A percentile compares a stretch with the other conserved stretches of the same genome.
Conservation (phyloP, 257 asterid genomes). For the Datura wrightii region DNA sequence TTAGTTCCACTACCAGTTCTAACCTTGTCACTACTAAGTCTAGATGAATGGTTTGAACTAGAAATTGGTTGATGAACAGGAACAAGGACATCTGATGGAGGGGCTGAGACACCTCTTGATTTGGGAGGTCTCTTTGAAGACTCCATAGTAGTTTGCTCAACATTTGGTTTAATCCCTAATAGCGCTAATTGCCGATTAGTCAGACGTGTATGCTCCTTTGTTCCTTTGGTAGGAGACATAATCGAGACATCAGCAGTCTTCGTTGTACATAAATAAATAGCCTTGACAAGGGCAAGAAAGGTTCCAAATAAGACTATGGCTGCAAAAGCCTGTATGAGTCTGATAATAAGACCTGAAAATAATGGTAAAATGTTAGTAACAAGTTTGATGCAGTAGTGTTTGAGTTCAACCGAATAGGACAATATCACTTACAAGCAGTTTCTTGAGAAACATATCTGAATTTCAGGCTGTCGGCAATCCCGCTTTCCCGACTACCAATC, state of each 20-base stretch:
- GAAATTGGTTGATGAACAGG: constrained; percentile 79
- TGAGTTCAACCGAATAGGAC: neutral
- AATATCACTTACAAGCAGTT: constrained; percentile 64
- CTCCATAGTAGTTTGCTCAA: constrained; percentile 49
- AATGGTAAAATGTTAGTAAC: constrained; percentile 29
- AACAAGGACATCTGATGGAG: constrained; percentile 67
- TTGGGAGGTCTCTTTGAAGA: constrained; percentile 76
- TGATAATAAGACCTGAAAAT: constrained; percentile 60
- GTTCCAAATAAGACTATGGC: constrained; percentile 59
- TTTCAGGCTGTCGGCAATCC: constrained; percentile 44
- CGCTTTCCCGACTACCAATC: constrained; percentile 54
- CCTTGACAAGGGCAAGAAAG: constrained; percentile 68
- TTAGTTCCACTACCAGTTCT: constrained; percentile 56
- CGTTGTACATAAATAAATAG: constrained; percentile 62
- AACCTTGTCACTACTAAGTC: constrained; percentile 63
- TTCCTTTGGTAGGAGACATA: constrained; percentile 66
- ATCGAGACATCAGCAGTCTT: constrained; percentile 51
- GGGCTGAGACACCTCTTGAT: constrained; percentile 55
- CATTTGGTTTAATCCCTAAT: constrained; percentile 71
- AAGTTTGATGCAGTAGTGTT: neutral
- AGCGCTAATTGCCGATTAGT: constrained; percentile 77
- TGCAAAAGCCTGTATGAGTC: constrained; percentile 52
- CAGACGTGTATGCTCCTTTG: constrained; percentile 62
- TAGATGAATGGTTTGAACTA: constrained; percentile 52
- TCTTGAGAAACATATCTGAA: constrained; percentile 54